Evolutionary conservation across 2,329 filamentous ascomycete species (phyloP).

Genomic region (Rhynchosporium graminicola): DNA sequence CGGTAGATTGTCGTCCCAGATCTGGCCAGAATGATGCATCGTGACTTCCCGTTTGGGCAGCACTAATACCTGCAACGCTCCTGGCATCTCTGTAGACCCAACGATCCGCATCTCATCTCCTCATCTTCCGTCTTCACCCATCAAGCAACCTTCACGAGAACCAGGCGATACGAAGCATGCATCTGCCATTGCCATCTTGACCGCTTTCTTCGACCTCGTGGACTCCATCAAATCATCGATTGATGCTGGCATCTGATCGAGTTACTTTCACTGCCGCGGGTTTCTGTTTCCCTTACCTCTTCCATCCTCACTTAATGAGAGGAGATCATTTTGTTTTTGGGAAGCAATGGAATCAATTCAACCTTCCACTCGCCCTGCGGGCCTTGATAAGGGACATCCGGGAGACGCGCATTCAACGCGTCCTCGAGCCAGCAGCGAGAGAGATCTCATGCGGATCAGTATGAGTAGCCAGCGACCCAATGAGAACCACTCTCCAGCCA

Average conservation of each 20-base stretch:
- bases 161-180: not conserved
- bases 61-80: not conserved
- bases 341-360: constrained; percentile 31
- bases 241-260: not conserved
- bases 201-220: not conserved
- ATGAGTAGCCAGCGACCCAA: constrained; percentile 2
- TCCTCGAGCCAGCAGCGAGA: constrained; percentile 27
- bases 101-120: not conserved
- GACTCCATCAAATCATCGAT: not conserved
- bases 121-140: not conserved
- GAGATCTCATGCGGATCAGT: constrained; percentile 1
- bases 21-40: not conserved
- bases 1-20: not conserved
- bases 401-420: constrained; percentile 23
- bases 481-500: constrained; percentile 44
- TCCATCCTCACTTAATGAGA: not conserved
- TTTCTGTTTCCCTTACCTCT: not conserved
- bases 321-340: no score
- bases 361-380: constrained; percentile 17
- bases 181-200: not conserved
- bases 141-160: not conserved
- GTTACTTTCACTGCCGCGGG: not conserved
- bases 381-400: constrained; percentile 23
- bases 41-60: constrained; percentile 6
- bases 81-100: not conserved